Evolutionary conservation across 2,329 filamentous ascomycete species (phyloP), one percentile per base, ranked within the genome.

Genomic region (Thyridium curvatum): DNA sequence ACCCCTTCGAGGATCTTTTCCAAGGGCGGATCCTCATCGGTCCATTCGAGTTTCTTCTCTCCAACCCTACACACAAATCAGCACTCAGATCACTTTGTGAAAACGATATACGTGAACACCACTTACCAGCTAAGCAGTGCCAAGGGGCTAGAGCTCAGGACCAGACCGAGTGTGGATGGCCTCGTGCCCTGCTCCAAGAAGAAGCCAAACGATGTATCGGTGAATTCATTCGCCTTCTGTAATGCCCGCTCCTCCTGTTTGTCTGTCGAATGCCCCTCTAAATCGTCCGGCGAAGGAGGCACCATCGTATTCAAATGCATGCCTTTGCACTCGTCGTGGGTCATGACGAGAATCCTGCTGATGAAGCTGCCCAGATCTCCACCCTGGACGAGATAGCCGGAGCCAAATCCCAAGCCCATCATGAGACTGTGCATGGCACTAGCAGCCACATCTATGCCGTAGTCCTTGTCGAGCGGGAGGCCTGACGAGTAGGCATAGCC

Each of bases 91-190:
- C 10, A 26, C 6, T 26, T 26, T 26, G 21, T 6, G 10, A 10
- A 10, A 26, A 26, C 21, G 21, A 10, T n/a, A n/a, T n/a, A n/a
- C n/a, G n/a, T n/a, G 21, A 10, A 26, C 21, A 26, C 6, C 6
- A 26, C 47, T 45, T 39, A 54, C 62, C 77, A 83, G 7, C 69
- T 65, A 3, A 83, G 61, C 15, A 82, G 50, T 0, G 74, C 72
- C 2, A 82, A 44, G 0, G 79, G 78, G 28, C 61, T 77, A 4
- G 69, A 59, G 3, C 66, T 60, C 1, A 82, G 54, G 0, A 65
- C 69, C 5, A 78, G 61, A 0, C 76, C 75, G 33, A 80, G 71
- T 0, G 77, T 82, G 0, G 66, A 61, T 0, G 77, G 71, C 8
- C 70, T 56, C 0, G 74, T 76, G 2, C 61, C 71, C 39, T 82